Percentiles rank a stretch among this genome's conserved stretches.
phyloP scores from a whole-genome alignment of 2,329 filamentous ascomycete genomes.

The Tolypocladium tropicale region DNA sequence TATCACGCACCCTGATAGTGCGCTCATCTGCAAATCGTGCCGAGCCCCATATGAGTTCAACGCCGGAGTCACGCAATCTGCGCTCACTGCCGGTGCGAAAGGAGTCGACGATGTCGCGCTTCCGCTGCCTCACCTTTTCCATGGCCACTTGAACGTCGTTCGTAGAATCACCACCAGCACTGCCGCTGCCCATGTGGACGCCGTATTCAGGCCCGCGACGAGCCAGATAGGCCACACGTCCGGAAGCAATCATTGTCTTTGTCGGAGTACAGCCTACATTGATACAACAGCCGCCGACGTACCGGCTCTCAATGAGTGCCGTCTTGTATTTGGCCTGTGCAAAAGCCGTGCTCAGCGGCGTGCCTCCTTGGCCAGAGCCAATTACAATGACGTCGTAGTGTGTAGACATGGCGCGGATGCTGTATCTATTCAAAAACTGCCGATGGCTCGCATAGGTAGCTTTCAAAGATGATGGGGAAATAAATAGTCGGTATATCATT shows the following conservation, averaged over 20 bases:
- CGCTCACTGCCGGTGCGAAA: conserved; percentile 37
- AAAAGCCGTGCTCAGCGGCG: conserved; percentile 36
- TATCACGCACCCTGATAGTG: conserved; percentile 22
- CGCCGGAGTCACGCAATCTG: conserved; percentile 26
- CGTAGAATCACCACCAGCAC: too few relatives aligned
- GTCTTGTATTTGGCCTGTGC: conserved; percentile 32
- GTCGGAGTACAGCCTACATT: conserved; percentile 48
- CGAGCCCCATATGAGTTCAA: conserved; percentile 34
- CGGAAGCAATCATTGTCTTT: conserved; percentile 46
- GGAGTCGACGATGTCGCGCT: conserved; percentile 40
- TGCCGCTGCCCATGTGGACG: conserved; percentile 17
- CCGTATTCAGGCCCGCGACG: conserved; percentile 34
- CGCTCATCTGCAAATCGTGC: conserved; percentile 31
- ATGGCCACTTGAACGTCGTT: conserved; percentile 31
- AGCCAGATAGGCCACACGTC: conserved; percentile 35
- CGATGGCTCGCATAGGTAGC: background rate
- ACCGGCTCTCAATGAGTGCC: conserved; percentile 34
- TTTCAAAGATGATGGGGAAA: background rate
- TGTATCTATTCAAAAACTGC: background rate
- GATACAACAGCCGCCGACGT: conserved; percentile 43
- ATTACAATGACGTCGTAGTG: conserved; percentile 29
- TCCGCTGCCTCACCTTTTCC: conserved; percentile 37
- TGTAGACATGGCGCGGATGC: background rate
- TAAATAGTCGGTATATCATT: background rate
- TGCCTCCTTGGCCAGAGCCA: conserved; percentile 42